phyloP scores from a whole-genome alignment of 169 alveolate species.

The Plasmodium sp. region DNA sequence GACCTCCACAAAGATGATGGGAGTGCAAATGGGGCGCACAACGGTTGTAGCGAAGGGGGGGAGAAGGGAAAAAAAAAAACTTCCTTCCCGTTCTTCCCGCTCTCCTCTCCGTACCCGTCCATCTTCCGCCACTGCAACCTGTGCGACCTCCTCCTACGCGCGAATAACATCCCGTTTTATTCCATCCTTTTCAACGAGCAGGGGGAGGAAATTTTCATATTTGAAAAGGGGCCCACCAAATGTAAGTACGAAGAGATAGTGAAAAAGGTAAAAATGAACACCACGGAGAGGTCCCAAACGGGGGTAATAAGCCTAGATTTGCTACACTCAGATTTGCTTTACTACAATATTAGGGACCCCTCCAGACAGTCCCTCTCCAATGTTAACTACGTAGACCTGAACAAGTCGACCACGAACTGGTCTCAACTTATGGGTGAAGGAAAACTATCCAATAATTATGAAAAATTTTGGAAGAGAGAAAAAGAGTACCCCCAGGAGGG shows the following conservation, averaged over 20 bases:
- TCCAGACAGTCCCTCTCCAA: background rate
- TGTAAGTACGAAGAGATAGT: background rate
- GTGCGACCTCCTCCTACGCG: slow-evolving; percentile 27
- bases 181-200: slow-evolving; percentile 49
- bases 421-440: background rate
- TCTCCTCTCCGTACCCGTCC: background rate
- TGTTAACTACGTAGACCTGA: background rate
- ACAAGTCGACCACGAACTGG: background rate
- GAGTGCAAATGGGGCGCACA: background rate
- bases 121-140: background rate
- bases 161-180: slow-evolving; percentile 49
- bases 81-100: background rate
- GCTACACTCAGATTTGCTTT: slow-evolving; percentile 47
- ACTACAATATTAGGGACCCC: background rate
- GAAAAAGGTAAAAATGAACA: background rate
- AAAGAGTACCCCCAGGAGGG: background rate
- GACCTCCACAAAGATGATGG: background rate
- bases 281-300: background rate
- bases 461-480: background rate
- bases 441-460: slow-evolving; percentile 5
- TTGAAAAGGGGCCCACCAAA: background rate
- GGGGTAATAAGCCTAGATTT: slow-evolving; percentile 11
- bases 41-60: background rate
- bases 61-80: background rate
- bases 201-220: slow-evolving; percentile 54